These are phyloP conservation scores for Fusarium austroafricanum DNA, from an alignment of 2,329 filamentous ascomycete genomes.

Conservation along the genomic window DNA sequence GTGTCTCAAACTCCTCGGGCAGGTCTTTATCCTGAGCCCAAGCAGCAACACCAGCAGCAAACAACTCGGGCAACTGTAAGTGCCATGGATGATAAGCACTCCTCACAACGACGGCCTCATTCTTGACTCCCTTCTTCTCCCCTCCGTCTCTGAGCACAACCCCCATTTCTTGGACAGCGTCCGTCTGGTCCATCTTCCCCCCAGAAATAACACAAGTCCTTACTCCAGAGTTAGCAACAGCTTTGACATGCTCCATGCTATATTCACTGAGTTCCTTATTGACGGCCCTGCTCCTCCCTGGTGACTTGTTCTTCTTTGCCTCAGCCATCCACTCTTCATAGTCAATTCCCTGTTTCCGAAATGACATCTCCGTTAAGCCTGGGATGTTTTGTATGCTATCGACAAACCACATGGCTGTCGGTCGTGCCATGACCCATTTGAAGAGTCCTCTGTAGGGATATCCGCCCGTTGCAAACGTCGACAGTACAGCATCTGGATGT, in stretches of 20 bases:
- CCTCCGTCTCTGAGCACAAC: background rate
- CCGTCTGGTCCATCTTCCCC: conserved; percentile 30
- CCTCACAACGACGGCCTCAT: conserved; percentile 23
- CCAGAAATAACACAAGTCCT: conserved; percentile 26
- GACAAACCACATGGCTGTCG: background rate
- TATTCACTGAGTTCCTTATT: conserved; percentile 6
- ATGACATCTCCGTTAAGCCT: conserved; percentile 1
- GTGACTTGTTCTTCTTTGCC: conserved; percentile 14
- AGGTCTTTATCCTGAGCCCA: conserved; percentile 8
- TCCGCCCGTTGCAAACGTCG: conserved; percentile 16
- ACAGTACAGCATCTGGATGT: background rate
- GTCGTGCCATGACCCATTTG: conserved; percentile 25
- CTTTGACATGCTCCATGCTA: conserved; percentile 1
- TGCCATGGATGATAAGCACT: conserved; percentile 33
- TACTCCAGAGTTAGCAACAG: conserved; percentile 11
- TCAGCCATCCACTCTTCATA: conserved; percentile 21
- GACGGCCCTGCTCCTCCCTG: background rate
- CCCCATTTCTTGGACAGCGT: conserved; percentile 13
- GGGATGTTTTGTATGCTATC: conserved; percentile 2
- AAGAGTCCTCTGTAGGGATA: conserved; percentile 19
- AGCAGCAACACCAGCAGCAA: conserved; percentile 20
- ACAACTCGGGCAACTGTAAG: conserved; percentile 26
- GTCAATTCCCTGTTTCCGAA: conserved; percentile 23
- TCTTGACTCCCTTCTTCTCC: background rate
- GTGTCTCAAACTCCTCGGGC: conserved; percentile 8